Evolutionary conservation across 306 rosid species (phyloP).

Genomic region (Cajanus cajan): DNA sequence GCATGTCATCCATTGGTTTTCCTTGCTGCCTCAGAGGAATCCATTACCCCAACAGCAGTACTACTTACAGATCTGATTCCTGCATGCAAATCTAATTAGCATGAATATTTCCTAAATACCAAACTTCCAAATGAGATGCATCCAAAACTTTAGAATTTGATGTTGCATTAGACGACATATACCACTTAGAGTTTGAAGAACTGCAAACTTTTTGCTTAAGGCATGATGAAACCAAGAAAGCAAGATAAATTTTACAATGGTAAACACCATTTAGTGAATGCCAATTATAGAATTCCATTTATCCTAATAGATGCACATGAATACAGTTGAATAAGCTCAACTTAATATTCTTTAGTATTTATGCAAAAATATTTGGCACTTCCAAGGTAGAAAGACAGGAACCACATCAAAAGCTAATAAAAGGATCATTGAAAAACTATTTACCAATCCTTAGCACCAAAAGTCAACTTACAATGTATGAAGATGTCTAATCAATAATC

Average conservation of each 20-base stretch:
- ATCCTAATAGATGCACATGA: not conserved
- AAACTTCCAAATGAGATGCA: slow-evolving; percentile 12
- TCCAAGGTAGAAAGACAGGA: not conserved
- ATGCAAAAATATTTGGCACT: slow-evolving; percentile 3
- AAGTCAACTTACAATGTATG: not conserved
- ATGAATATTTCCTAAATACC: slow-evolving; percentile 14
- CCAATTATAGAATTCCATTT: not conserved
- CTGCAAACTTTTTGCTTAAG: not conserved
- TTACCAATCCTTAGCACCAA: not conserved
- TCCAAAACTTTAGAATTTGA: not conserved
- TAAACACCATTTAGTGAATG: slow-evolving; percentile 12
- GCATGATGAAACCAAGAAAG: not conserved
- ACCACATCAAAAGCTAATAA: not conserved
- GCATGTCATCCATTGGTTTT: too few species aligned
- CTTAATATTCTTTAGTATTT: not conserved
- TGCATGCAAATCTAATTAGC: slow-evolving; percentile 30
- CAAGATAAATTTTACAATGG: not conserved
- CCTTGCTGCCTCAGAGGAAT: slow-evolving; percentile 39
- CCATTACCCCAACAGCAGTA: slow-evolving; percentile 25
- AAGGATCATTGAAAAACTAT: not conserved
- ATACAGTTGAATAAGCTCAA: not conserved
- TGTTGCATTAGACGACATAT: not conserved
- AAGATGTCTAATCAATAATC: slow-evolving; percentile 19
- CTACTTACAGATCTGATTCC: slow-evolving; percentile 42
- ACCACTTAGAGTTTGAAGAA: slow-evolving; percentile 4